These are phyloP conservation scores for Xylaria castorea DNA, from an alignment of 495 filamentous ascomycete genomes.

Conservation along the genomic window DNA sequence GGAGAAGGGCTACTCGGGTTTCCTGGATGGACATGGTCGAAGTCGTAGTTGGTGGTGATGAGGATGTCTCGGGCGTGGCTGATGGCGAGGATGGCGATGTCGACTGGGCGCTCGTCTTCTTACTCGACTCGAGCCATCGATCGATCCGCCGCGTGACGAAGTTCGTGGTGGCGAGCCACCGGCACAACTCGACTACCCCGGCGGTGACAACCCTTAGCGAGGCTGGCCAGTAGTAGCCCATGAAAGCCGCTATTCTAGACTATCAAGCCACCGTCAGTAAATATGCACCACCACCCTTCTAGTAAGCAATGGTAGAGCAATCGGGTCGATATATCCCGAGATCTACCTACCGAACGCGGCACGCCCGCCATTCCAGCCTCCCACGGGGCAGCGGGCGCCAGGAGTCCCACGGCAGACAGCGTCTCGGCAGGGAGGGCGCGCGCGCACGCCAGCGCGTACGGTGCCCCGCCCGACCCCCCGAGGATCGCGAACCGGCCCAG, in stretches of 20 bases:
- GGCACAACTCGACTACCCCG: background rate
- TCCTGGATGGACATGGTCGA: background rate
- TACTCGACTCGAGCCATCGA: background rate
- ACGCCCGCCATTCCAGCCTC: background rate
- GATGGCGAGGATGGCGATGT: background rate
- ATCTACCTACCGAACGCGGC: background rate
- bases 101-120: background rate
- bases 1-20: background rate
- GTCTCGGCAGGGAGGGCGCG: background rate
- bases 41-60: background rate
- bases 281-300: too few species aligned
- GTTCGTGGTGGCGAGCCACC: background rate
- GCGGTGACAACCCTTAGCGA: background rate
- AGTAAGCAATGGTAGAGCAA: background rate
- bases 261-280: background rate
- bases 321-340: too few species aligned
- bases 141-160: background rate
- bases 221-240: background rate
- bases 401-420: background rate
- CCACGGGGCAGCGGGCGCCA: background rate
- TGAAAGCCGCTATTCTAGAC: background rate
- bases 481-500: background rate
- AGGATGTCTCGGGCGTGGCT: background rate
- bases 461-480: background rate
- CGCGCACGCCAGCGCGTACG: background rate